These are phyloP conservation scores for Mediolabrus comicus DNA, from an alignment of 108 stramenopile genomes.

Conservation along the genomic window DNA sequence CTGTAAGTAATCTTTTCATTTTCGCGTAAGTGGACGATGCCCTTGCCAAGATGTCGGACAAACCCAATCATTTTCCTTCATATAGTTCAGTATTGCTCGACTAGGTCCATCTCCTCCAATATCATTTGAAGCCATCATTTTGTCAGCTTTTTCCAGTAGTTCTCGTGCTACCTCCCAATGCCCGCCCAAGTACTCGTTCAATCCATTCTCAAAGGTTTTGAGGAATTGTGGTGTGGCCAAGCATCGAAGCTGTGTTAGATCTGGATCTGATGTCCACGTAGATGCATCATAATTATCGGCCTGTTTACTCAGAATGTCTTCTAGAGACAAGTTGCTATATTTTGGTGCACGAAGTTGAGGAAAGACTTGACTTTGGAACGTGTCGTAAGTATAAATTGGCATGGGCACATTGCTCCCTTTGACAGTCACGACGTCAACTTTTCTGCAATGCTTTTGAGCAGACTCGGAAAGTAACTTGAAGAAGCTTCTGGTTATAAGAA, in stretches of 20 bases:
- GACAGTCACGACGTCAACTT: constrained; percentile 80
- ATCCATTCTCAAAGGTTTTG: constrained; percentile 61
- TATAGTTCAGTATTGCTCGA: constrained; percentile 63
- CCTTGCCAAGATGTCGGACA: constrained; percentile 74
- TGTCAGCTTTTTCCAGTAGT: constrained; percentile 62
- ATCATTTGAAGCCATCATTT: constrained; percentile 80
- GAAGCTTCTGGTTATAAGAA: constrained; percentile 58
- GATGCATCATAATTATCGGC: constrained; percentile 66
- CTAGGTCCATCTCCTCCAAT: constrained; percentile 88
- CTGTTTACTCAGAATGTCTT: constrained; percentile 37
- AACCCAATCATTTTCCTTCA: constrained; percentile 63
- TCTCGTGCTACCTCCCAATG: constrained; percentile 74
- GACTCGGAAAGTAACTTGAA: constrained; percentile 58
- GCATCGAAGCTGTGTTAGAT: constrained; percentile 75
- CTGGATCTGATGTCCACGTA: constrained; percentile 83
- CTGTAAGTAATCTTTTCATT: constrained; percentile 42
- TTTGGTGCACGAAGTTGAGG: constrained; percentile 68
- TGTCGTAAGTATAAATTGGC: constrained; percentile 77
- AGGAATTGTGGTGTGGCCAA: constrained; percentile 77
- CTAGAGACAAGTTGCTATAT: constrained; percentile 60
- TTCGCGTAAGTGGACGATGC: constrained; percentile 70
- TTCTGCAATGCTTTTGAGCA: constrained; percentile 63
- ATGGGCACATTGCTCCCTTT: constrained; percentile 80
- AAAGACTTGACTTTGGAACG: constrained; percentile 74
- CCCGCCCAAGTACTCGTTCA: constrained; percentile 66